Conservation (phyloP, 345 rosid species). For the Populus simonii region DNA sequence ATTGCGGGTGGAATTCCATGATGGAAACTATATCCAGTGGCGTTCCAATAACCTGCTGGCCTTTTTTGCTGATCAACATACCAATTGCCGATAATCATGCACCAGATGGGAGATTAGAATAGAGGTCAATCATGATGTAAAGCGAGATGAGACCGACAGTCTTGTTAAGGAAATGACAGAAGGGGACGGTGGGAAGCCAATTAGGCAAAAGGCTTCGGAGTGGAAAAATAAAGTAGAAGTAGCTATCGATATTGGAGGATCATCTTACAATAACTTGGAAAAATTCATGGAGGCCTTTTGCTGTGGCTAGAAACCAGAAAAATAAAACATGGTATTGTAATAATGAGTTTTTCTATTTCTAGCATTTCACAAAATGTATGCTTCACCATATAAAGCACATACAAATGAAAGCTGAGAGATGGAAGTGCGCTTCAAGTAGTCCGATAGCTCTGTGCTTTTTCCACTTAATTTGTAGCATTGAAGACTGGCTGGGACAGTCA, state of each 20-base stretch:
- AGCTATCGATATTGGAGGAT: constrained; percentile 16
- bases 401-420: too few relatives aligned
- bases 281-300: constrained; percentile 5
- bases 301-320: too few relatives aligned
- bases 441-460: too few relatives aligned
- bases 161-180: constrained; percentile 26
- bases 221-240: constrained; percentile 10
- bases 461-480: too few relatives aligned
- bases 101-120: constrained; percentile 24
- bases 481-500: too few relatives aligned
- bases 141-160: constrained; percentile 19
- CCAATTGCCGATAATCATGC: constrained; percentile 28
- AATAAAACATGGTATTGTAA: too few relatives aligned
- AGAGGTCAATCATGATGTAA: constrained; percentile 26
- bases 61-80: constrained; percentile 36
- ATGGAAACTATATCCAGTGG: constrained; percentile 26
- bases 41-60: constrained; percentile 34
- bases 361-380: too few relatives aligned
- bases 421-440: too few relatives aligned
- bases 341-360: too few relatives aligned
- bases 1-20: constrained; percentile 42
- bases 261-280: constrained; percentile 15
- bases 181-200: constrained; percentile 17
- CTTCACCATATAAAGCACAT: too few relatives aligned
- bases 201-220: constrained; percentile 20